Percentiles rank a stretch among this genome's conserved stretches.
Conservation (phyloP, 768 basidiomycete genomes). For the Mycena chlorophos region DNA sequence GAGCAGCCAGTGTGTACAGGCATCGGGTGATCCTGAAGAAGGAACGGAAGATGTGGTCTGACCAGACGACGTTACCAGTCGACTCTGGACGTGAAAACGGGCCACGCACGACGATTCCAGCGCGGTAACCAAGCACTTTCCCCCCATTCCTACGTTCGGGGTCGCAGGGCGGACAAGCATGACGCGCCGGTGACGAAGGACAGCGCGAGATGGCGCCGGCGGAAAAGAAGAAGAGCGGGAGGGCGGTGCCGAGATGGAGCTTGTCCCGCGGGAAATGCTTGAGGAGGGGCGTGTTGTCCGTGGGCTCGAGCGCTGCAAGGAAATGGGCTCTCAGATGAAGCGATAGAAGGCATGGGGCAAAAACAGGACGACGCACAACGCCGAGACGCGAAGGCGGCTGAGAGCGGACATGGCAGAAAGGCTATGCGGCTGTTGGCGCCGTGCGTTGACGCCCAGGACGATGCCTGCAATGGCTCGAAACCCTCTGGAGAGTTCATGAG, state of each 20-base stretch:
- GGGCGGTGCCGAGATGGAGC: constrained; percentile 86
- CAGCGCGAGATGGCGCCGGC: constrained; percentile 82
- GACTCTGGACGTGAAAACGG: constrained; percentile 1
- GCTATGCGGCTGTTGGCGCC: too few relatives aligned
- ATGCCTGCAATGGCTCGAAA: too few relatives aligned
- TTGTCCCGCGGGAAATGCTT: constrained; percentile 94
- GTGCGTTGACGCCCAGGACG: too few relatives aligned
- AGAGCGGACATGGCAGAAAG: too few relatives aligned
- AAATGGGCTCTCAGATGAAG: not conserved
- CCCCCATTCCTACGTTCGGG: constrained; percentile 81
- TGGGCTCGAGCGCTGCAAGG: constrained; percentile 83
- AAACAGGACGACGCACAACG: too few relatives aligned
- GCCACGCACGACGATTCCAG: constrained; percentile 80
- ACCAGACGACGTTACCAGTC: too few relatives aligned
- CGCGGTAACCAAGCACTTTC: constrained; percentile 76
- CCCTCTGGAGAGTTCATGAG: too few relatives aligned
- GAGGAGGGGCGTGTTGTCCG: constrained; percentile 87
- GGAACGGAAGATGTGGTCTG: constrained; percentile 52
- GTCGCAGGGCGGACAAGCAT: constrained; percentile 63
- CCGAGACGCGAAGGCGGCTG: too few relatives aligned
- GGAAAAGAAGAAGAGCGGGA: constrained; percentile 94
- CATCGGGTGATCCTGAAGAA: constrained; percentile 89
- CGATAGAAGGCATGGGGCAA: too few relatives aligned
- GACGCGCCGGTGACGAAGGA: constrained; percentile 76
- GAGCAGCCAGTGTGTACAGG: constrained; percentile 87